Evolutionary conservation across 2,329 filamentous ascomycete genomes (phyloP), one percentile per base, ranked within the genome.

Genomic region (Calonectria montana): DNA sequence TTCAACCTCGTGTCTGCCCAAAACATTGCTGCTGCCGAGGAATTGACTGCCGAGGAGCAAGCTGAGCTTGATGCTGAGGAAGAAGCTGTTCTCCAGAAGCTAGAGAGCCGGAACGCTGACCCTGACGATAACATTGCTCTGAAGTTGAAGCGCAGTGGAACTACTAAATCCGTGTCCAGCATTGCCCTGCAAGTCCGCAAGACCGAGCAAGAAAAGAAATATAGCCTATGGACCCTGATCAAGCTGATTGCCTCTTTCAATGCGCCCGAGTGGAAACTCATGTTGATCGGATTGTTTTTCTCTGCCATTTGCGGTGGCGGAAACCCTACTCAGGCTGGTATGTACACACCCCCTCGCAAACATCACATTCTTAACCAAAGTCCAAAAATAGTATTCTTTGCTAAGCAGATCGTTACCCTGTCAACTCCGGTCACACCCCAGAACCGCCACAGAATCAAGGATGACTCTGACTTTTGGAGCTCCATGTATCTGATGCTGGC

Each of bases 401-500:
- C 95, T 78, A 98, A 98, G 83, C 90, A 95, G 70, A 96, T 98
- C 82, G 90, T 91, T 72, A 90, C 91, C 10, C 87, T 97, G 15
- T 90, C 92, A 9, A 84, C 82, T 2, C 82, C 84, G 13, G 76
- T 92, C 23, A 90, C 87, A 29, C 83, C 84, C 18, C 82, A 76
- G 41, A 87, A 87, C 81, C 90, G 86, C 48, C 83, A 81, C 35
- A 83, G 91, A 66, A 87, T 97, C 65, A 90, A 92, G 75, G 86
- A 88, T 21, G 90, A 96, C 71, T 92, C 93, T 23, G 91, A 95
- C 80, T 98, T 98, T 82, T 98, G 95, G 95, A 92, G 91, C 69
- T 85, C 92, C 78, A 97, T 98, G 95, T 98, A 93, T 83, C 88
- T 96, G 74, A 95, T 97, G 89, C 87, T 98, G 67, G 95, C 91